A percentile compares a stretch with the other conserved stretches of the same genome.
Evolutionary conservation across 2,329 filamentous ascomycete genomes (phyloP).

Genomic region (Hypoxylon rubiginosum): DNA sequence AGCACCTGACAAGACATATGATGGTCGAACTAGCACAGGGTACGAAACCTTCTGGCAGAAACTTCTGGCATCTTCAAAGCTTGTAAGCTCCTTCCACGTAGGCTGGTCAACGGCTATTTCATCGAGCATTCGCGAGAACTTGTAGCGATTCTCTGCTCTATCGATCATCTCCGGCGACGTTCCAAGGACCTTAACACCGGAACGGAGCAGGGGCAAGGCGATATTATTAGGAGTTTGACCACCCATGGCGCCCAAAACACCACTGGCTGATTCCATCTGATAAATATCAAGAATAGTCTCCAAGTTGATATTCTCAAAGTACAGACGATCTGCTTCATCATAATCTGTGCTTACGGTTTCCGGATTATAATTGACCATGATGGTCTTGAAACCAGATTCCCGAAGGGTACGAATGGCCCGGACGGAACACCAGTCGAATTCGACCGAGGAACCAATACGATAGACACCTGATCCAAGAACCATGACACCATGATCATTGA

Average conservation of each 20-base stretch:
- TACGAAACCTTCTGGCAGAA: constrained; percentile 94
- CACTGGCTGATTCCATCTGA: constrained; percentile 83
- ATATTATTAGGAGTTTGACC: constrained; percentile 99
- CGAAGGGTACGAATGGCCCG: constrained; percentile 92
- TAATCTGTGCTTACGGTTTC: constrained; percentile 93
- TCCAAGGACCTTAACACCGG: constrained; percentile 92
- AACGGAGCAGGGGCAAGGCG: constrained; percentile 86
- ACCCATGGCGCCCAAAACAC: constrained; percentile 95
- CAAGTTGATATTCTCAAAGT: constrained; percentile 95
- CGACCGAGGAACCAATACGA: constrained; percentile 95
- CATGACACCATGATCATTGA: constrained; percentile 94
- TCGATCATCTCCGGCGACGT: constrained; percentile 99
- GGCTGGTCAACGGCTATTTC: constrained; percentile 95
- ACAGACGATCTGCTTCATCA: constrained; percentile 92
- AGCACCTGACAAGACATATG: constrained; percentile 95
- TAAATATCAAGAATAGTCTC: constrained; percentile 96
- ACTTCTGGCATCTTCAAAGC: constrained; percentile 86
- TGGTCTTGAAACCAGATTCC: constrained; percentile 87
- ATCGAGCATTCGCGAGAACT: constrained; percentile 98
- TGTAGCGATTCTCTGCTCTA: constrained; percentile 96
- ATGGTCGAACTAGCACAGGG: constrained; percentile 93
- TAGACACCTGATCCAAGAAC: constrained; percentile 96
- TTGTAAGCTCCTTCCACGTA: constrained; percentile 97
- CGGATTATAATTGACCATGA: constrained; percentile 86
- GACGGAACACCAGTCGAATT: constrained; percentile 99